These are phyloP conservation scores for Phytophthora multivora DNA, from an alignment of 352 stramenopile genomes.

Conservation along the genomic window DNA sequence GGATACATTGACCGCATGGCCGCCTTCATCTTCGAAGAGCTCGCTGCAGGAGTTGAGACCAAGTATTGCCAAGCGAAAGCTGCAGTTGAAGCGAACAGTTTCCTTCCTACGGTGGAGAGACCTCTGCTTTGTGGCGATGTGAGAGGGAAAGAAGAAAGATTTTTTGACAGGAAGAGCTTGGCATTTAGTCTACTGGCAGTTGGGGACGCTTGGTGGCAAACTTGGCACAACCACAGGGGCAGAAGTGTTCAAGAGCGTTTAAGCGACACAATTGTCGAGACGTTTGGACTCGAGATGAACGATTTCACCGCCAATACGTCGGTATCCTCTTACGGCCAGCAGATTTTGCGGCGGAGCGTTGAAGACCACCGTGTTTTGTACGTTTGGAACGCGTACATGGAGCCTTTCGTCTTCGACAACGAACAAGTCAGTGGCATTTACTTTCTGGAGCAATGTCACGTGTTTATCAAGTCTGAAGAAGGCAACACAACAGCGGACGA, in stretches of 20 bases:
- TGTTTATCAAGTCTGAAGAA: conserved; percentile 44
- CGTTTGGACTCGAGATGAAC: conserved; percentile 51
- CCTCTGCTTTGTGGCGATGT: conserved; percentile 33
- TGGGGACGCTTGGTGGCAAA: conserved; percentile 39
- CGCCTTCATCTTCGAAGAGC: conserved; percentile 37
- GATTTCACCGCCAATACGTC: conserved; percentile 45
- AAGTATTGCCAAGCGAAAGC: conserved; percentile 28
- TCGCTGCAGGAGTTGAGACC: conserved; percentile 29
- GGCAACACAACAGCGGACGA: neutral
- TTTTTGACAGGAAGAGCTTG: conserved; percentile 33
- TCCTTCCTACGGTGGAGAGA: conserved; percentile 3
- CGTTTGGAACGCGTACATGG: conserved; percentile 52
- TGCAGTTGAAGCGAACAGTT: conserved; percentile 17
- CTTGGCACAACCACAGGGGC: conserved; percentile 20
- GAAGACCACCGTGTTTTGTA: conserved; percentile 54
- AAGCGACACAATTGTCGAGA: conserved; percentile 52
- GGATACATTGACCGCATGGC: conserved; percentile 15
- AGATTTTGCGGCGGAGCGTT: conserved; percentile 53
- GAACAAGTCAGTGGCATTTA: conserved; percentile 41
- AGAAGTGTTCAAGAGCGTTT: conserved; percentile 13
- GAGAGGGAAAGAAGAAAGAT: conserved; percentile 32
- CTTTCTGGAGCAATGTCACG: conserved; percentile 57
- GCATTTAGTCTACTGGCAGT: conserved; percentile 31
- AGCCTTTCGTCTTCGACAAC: conserved; percentile 51
- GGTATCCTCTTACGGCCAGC: conserved; percentile 46